Conservation (phyloP, 306 rosid species). For the Myrica gale region DNA sequence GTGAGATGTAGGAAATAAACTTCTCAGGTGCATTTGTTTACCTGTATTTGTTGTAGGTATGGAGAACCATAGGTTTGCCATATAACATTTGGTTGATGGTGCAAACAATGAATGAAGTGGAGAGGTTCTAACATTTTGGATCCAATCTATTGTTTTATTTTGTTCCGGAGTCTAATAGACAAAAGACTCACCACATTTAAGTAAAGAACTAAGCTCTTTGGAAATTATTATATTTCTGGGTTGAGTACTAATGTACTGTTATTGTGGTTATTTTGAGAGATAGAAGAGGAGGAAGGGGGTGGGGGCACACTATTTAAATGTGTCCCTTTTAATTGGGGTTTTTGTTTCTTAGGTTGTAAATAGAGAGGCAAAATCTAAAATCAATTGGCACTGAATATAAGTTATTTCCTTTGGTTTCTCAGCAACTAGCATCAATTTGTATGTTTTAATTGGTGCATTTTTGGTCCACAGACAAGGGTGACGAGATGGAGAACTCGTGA, state of each 20-base stretch:
- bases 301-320: not conserved
- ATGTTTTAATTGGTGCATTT: conserved; percentile 28
- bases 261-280: not conserved
- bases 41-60: not conserved
- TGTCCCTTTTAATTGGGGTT: not conserved
- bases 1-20: not conserved
- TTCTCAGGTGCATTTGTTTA: not conserved
- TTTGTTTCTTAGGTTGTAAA: not conserved
- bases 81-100: not conserved
- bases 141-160: not conserved
- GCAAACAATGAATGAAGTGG: not conserved
- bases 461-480: conserved; percentile 30
- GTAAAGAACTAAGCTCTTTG: too few relatives aligned
- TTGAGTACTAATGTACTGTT: not conserved
- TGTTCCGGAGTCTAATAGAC: not conserved
- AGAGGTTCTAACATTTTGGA: not conserved
- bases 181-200: not conserved
- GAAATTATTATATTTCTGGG: not conserved
- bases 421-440: not conserved
- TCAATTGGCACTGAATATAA: not conserved
- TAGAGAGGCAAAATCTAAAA: not conserved
- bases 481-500: conserved; percentile 29
- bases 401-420: not conserved
- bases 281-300: too few relatives aligned
- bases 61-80: not conserved